Base-by-base conservation (phyloP, 495 filamentous ascomycete genomes). In the Parathielavia appendiculata region DNA sequence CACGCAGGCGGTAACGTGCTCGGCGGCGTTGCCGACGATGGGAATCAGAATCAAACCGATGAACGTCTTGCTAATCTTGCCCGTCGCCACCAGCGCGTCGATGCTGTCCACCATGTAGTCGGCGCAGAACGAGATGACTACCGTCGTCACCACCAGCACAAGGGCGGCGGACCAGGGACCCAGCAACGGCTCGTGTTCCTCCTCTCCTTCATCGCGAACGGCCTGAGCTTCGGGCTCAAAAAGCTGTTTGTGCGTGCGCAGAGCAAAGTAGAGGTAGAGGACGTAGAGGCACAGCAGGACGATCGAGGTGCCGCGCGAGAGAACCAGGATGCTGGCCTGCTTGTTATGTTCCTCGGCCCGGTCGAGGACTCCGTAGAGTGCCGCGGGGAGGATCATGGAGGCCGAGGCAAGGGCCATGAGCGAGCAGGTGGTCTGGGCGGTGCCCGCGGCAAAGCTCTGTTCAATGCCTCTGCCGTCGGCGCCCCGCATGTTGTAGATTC, bases 1-100 rank as follows among this genome's bases (percentile, higher is more conserved):
- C 32, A 97, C 86, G 40, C 91, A 86, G 13, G 93, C 93, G 9
- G 93, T 97, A 40, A 95, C 92, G 70, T 98, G 93, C 73, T 98
- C 93, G 10, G 93, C 93, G 2, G 93, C 93, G 66, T 98, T 98
- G 58, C 93, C 93, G 36, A 98, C 93, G 68, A 98, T 97, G 26
- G 93, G 93, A 44, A 98, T 88, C 38, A 98, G 79, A 59, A 98
- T 87, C 53, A 98, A 80, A 76, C 93, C 93, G 68, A 97, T 93
- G 71, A 98, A 98, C 4, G 89, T 96, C 70, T 93, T 95, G 76
- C 86, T 91, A 77, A 98, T 92, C 63, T 87, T 84, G 11, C 88
- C 87, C 57, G 81, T 86, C 59, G 88, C 74, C 30, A 96, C 93
- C 40, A 98, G 85, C 48, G 80, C 80, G 65, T 97, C 93, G 71